Evolutionary conservation across 768 basidiomycete species (phyloP), one percentile per base, ranked within the genome.

Genomic region (Auricularia sp.): DNA sequence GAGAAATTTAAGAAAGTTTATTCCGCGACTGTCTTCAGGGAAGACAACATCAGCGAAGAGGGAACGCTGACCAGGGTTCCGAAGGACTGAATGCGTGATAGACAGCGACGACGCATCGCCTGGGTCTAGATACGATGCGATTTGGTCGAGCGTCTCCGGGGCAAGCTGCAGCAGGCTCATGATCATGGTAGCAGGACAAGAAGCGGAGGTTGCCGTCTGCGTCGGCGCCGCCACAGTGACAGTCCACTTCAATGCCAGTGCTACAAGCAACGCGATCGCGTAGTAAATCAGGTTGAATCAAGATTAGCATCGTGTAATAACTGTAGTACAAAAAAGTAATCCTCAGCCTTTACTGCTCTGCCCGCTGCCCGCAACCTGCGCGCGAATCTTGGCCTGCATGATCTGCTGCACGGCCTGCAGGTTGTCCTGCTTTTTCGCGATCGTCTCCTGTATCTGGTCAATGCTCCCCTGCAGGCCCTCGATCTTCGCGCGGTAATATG

Each of bases 341-440:
- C 3, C 11, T 59, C 47, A 51, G 47, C 47, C 23, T 29, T 29
- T 59, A 8, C 29, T 33, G 54, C 43, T 47, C 33, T 3, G 36
- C 8, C 62, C 36, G 39, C 21, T n/a, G 59, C 63, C 61, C 16
- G 12, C 65, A 61, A 65, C 69, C 65, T 76, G 70, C 62, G 71
- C 69, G 62, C 78, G 76, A 65, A 86, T 68, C 71, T 84, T 87
- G 68, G 77, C 73, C 74, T 95, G 91, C 76, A 95, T 82, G 43
- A 93, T 79, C 68, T 81, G 83, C 34, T 89, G 72, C 62, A 96
- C 73, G 70, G 84, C 86, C 71, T 83, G 87, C 78, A 91, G 81
- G 74, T 93, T 93, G 47, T 96, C 93, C 75, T 92, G 86, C 77
- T 97, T 98, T 78, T 87, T 89, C 73, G 86, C 81, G 68, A 98